A percentile compares a stretch with the other conserved stretches of the same genome.
Conservation (phyloP, 73 alveolate species). For the Tetrahymena malaccensis region DNA sequence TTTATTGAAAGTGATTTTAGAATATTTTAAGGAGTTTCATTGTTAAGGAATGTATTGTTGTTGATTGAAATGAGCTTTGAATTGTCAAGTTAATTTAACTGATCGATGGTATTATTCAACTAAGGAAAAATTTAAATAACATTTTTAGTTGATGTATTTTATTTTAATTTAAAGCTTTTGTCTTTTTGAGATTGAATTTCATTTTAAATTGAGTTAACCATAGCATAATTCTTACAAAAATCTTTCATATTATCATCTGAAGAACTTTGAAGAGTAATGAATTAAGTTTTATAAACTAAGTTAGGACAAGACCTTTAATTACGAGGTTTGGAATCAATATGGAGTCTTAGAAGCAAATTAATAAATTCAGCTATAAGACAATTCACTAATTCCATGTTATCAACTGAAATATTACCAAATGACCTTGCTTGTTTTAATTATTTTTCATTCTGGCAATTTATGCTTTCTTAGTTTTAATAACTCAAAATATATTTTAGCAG, state of each 20-base stretch:
- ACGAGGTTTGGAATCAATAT: background rate
- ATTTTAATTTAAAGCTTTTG: background rate
- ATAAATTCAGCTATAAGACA: background rate
- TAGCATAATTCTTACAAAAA: background rate
- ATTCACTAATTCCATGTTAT: background rate
- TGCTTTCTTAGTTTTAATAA: background rate
- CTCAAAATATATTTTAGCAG: background rate
- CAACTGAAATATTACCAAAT: background rate
- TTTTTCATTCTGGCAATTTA: background rate
- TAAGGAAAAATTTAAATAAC: background rate
- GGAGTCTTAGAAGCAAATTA: background rate
- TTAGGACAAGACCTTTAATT: background rate
- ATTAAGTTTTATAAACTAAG: background rate
- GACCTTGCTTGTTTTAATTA: background rate
- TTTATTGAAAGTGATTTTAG: background rate
- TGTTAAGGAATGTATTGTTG: background rate
- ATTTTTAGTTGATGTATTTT: background rate
- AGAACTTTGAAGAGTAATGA: background rate
- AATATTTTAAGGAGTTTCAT: background rate
- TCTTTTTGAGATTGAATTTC: background rate
- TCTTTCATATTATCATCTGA: background rate
- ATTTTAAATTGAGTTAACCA: background rate
- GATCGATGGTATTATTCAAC: background rate
- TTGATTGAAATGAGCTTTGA: background rate
- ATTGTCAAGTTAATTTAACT: background rate